Evolutionary conservation across 345 rosid genomes (phyloP), one percentile per base, ranked within the genome.

Genomic region (Isatis tinctoria): DNA sequence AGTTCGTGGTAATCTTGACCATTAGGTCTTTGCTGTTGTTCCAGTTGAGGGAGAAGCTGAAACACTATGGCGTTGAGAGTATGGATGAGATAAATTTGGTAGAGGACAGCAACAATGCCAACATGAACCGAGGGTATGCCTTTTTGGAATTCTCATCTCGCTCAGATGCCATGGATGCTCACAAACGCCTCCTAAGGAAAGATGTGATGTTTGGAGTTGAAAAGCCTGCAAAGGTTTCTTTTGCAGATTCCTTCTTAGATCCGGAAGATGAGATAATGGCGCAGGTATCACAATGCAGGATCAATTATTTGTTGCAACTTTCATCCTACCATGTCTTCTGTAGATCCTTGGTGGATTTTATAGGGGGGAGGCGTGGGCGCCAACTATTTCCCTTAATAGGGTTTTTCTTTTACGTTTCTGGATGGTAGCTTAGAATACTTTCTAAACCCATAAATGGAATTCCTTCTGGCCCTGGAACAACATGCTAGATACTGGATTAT

Each of bases 41-140:
- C 54, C 84, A 95, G 99, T 83, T 95, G 87, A 92, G 86, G 83
- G 94, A 92, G 84, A 95, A 90, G 88, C 83, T 95, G 89, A 90
- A 87, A 84, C 97, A 90, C 80, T 95, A 90, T 49, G 97, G 97
- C 65, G 94, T 95, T 67, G 89, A 90, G 56, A 86, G 83, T 84
- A 84, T 89, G 84, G 96, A 95, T 68, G 99, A 88, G 52, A 74
- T 95, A 81, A 84, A 97, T 17, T 82, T 95, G 84, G 99, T 95
- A 45, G 99, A 92, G 78, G 99, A 95, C 79, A 84, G 80, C 76
- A 88, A 90, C 90, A 87, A 83, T 35, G 86, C 68, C 54, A 97
- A 93, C 78, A 85, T 87, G 94, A 95, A 95, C 77, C 81, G 98
- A 63, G 99, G 99, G n/a, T 95, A 88, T 86, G 99, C 98, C 10